Percentiles rank a stretch among this genome's conserved stretches.
These are phyloP conservation scores for Coemansia sp. DNA, from an alignment of 192 early-diverging fungal genomes.

Conservation along the genomic window DNA sequence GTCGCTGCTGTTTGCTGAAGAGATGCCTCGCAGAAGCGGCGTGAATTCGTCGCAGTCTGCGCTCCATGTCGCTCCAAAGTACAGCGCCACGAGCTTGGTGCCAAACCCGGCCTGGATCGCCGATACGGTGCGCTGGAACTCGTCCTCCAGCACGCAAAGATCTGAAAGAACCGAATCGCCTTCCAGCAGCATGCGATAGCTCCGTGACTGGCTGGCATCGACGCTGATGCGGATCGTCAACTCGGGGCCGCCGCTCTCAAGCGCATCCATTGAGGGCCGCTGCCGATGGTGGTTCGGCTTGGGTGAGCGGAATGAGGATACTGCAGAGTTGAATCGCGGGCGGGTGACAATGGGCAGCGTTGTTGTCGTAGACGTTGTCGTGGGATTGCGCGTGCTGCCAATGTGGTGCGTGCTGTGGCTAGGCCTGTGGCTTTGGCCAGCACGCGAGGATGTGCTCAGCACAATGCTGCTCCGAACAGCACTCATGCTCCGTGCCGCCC, in stretches of 20 bases:
- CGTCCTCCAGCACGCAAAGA: slow-evolving; percentile 44
- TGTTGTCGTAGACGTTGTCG: slow-evolving; percentile 19
- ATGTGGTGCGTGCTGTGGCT: slow-evolving; percentile 34
- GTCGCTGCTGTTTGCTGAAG: slow-evolving; percentile 32
- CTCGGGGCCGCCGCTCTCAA: slow-evolving; percentile 18
- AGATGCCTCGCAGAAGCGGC: slow-evolving; percentile 30
- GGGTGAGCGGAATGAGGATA: slow-evolving; percentile 19
- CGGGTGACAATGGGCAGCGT: slow-evolving; percentile 42
- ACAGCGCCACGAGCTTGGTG: slow-evolving; percentile 31
- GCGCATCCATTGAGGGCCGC: slow-evolving; percentile 10
- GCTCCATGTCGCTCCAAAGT: slow-evolving; percentile 54
- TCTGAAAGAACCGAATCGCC: slow-evolving; percentile 40
- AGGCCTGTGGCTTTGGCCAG: slow-evolving; percentile 34
- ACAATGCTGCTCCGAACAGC: slow-evolving; percentile 35
- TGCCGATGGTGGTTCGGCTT: neutral
- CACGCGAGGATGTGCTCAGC: slow-evolving; percentile 29
- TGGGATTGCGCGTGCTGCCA: slow-evolving; percentile 5
- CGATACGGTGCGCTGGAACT: slow-evolving; percentile 36
- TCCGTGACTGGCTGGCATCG: slow-evolving; percentile 46
- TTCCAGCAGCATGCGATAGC: slow-evolving; percentile 44
- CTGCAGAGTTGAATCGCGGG: slow-evolving; percentile 40
- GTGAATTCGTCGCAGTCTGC: slow-evolving; percentile 53
- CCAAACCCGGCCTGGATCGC: slow-evolving; percentile 29
- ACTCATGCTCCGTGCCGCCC: slow-evolving; percentile 47
- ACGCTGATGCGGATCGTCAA: slow-evolving; percentile 51